Percentiles rank a stretch among this genome's conserved stretches.
Evolutionary conservation across 495 filamentous ascomycete species (phyloP).

Genomic region (Tetracladium marchalianum): DNA sequence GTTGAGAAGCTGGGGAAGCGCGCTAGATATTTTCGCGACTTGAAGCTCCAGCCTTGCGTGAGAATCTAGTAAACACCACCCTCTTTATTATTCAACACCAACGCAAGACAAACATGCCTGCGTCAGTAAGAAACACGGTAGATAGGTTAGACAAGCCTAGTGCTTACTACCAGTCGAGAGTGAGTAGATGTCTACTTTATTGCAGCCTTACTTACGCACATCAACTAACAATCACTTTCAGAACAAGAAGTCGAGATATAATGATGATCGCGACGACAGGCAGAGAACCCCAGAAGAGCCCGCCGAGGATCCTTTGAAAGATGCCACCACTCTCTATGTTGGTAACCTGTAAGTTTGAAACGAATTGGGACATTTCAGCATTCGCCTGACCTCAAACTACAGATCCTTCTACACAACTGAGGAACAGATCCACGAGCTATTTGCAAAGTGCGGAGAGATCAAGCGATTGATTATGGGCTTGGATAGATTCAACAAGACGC

Average conservation of each 20-base stretch:
- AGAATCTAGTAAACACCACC: constrained; percentile 5
- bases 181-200: constrained; percentile 28
- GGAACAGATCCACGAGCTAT: constrained; percentile 97
- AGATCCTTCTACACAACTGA: constrained; percentile 99
- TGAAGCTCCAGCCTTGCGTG: constrained; percentile 3
- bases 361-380: background rate
- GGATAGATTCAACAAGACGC: constrained; percentile 92
- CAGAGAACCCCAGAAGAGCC: constrained; percentile 42
- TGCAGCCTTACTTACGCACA: background rate
- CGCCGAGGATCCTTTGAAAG: constrained; percentile 61
- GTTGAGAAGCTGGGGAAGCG: constrained; percentile 7
- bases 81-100: background rate
- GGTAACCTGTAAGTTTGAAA: constrained; percentile 72
- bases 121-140: constrained; percentile 50
- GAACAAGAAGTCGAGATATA: constrained; percentile 51
- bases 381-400: background rate
- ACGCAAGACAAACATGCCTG: constrained; percentile 17
- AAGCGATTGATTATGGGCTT: constrained; percentile 98
- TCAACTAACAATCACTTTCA: constrained; percentile 20
- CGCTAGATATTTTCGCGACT: constrained; percentile 11
- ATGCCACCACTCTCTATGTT: constrained; percentile 93
- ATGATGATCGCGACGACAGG: constrained; percentile 42
- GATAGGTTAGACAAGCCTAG: constrained; percentile 83
- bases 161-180: constrained; percentile 74
- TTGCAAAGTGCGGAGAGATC: constrained; percentile 94